phyloP scores from a whole-genome alignment of 345 rosid species.

The Anacardium occidentale region DNA sequence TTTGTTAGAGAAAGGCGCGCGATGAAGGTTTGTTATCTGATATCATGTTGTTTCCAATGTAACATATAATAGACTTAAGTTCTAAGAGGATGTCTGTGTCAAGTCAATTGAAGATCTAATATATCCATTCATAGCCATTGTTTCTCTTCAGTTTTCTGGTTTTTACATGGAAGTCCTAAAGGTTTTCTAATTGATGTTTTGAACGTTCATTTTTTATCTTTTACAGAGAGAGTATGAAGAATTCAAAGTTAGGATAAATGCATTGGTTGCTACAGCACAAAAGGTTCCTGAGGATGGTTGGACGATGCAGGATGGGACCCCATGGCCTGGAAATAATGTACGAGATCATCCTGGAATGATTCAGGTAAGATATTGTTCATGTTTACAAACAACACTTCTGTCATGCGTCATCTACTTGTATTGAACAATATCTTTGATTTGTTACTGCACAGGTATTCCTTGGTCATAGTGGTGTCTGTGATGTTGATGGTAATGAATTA shows the following conservation, averaged over 20 bases:
- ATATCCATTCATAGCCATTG: background rate
- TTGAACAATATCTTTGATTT: background rate
- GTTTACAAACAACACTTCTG: background rate
- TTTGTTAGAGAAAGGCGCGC: slow-evolving; percentile 96
- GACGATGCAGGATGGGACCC: slow-evolving; percentile 99
- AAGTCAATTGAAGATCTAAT: background rate
- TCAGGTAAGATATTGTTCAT: slow-evolving; percentile 57
- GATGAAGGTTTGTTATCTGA: slow-evolving; percentile 66
- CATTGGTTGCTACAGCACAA: slow-evolving; percentile 90
- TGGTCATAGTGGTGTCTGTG: slow-evolving; percentile 76
- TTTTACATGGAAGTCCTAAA: background rate
- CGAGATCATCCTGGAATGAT: slow-evolving; percentile 99
- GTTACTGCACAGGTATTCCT: slow-evolving; percentile 69
- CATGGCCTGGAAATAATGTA: slow-evolving; percentile 95
- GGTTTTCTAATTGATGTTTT: background rate
- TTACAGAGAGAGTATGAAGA: slow-evolving; percentile 98
- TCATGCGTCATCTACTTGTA: background rate
- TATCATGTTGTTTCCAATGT: background rate
- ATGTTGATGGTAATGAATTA: slow-evolving; percentile 74
- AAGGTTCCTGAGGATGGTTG: slow-evolving; percentile 99
- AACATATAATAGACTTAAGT: background rate
- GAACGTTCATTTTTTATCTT: slow-evolving; percentile 19
- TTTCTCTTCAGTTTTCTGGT: background rate
- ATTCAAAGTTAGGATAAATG: slow-evolving; percentile 87
- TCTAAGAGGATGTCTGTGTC: background rate